Evolutionary conservation across 2,329 filamentous ascomycete genomes (phyloP).

Genomic region (Dactylellina haptotyla): DNA sequence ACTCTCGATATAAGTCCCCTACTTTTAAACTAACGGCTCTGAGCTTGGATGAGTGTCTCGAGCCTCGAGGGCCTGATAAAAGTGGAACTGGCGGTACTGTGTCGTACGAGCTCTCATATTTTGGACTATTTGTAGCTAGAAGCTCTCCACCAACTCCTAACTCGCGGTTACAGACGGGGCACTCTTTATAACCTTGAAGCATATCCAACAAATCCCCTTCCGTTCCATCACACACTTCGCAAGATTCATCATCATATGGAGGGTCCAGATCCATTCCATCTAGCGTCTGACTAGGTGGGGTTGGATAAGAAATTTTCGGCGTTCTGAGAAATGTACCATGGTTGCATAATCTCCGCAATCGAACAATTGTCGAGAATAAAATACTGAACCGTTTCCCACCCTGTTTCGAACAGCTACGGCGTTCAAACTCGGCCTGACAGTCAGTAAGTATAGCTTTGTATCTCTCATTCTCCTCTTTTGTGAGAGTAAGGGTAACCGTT

Average conservation of each 20-base stretch:
- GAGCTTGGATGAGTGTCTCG: conserved; percentile 16
- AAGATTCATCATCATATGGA: not conserved
- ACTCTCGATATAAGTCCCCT: not conserved
- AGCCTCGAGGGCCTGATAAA: not conserved
- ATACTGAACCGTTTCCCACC: not conserved
- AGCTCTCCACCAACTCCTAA: not conserved
- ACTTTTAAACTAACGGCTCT: not conserved
- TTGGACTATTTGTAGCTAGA: no score
- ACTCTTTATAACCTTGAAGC: not conserved
- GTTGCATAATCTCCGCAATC: conserved; percentile 21
- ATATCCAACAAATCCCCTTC: not conserved
- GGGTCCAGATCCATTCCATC: not conserved
- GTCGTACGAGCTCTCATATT: no score
- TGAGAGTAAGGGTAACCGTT: not conserved
- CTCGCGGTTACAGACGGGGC: not conserved
- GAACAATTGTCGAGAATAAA: conserved; percentile 13
- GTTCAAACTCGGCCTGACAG: conserved; percentile 14
- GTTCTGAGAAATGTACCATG: not conserved
- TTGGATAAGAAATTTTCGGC: no score
- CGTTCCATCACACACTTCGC: not conserved
- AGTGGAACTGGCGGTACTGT: no score
- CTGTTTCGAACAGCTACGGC: not conserved
- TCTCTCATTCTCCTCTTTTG: not conserved
- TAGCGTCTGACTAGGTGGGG: no score
- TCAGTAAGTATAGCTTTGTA: not conserved